Percentiles rank a stretch among this genome's conserved stretches.
phyloP scores from a whole-genome alignment of 495 filamentous ascomycete species.

The Aspergillus funiculosus region DNA sequence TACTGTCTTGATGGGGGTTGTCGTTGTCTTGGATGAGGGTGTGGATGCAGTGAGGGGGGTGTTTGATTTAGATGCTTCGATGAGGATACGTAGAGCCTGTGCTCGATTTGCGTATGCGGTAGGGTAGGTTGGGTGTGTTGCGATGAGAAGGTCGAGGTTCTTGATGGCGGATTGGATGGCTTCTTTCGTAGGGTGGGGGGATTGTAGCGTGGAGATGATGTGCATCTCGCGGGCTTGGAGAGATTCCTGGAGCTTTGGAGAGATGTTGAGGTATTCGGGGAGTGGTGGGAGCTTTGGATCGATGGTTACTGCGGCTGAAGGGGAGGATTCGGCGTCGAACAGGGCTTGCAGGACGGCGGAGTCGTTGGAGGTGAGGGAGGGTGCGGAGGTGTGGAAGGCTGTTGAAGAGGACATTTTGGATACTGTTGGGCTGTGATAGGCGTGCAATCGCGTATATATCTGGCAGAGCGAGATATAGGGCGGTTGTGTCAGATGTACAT shows the following conservation, averaged over 20 bases:
- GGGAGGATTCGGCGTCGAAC: conserved; percentile 70
- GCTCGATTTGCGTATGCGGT: conserved; percentile 72
- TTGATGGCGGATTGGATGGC: conserved; percentile 28
- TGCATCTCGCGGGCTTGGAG: conserved; percentile 27
- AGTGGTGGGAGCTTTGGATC: conserved; percentile 55
- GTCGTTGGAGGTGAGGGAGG: conserved; percentile 61
- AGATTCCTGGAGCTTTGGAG: conserved; percentile 15
- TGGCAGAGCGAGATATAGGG: too few relatives aligned
- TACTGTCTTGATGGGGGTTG: conserved; percentile 12
- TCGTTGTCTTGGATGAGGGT: neutral
- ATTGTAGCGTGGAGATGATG: conserved; percentile 27
- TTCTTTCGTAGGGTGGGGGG: conserved; percentile 13
- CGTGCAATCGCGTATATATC: too few relatives aligned
- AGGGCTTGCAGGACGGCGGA: conserved; percentile 67
- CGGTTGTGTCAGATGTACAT: too few relatives aligned
- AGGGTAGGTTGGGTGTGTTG: conserved; percentile 59
- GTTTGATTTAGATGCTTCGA: conserved; percentile 14
- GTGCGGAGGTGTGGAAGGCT: conserved; percentile 40
- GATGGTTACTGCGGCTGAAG: conserved; percentile 47
- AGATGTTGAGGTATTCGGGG: conserved; percentile 37
- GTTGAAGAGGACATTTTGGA: conserved; percentile 19
- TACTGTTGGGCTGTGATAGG: neutral
- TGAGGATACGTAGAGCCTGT: conserved; percentile 56
- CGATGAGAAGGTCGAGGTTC: conserved; percentile 50
- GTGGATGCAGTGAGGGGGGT: neutral